Percentiles rank a stretch among this genome's conserved stretches.
Evolutionary conservation across 139 green algal genomes (phyloP).

Genomic region (Monoraphidium neglectum): DNA sequence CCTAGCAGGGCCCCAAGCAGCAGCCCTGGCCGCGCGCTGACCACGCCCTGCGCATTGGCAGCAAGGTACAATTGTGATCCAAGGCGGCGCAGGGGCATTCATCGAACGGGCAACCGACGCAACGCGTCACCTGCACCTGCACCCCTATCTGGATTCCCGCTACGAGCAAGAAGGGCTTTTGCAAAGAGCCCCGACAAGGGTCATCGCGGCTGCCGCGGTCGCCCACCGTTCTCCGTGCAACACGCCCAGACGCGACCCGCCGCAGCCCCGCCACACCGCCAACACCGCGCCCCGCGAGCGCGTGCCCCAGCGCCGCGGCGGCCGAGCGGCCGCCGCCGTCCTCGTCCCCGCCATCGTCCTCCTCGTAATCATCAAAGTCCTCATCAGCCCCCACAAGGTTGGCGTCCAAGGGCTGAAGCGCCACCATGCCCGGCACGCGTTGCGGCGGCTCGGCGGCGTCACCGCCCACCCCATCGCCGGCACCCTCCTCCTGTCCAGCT

Average conservation of each 20-base stretch:
- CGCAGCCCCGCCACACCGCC: background rate
- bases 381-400: background rate
- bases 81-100: too few species aligned
- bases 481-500: too few species aligned
- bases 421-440: background rate
- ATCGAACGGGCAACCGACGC: too few species aligned
- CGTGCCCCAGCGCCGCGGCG: background rate
- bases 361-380: background rate
- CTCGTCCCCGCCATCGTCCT: background rate
- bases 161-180: too few species aligned
- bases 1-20: background rate
- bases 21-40: background rate
- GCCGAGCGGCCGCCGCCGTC: background rate
- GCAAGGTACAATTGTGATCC: too few species aligned
- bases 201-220: background rate
- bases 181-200: too few species aligned
- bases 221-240: background rate
- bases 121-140: too few species aligned
- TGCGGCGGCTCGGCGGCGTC: background rate
- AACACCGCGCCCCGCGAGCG: background rate
- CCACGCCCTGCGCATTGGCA: too few species aligned
- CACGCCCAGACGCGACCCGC: too few species aligned
- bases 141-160: too few species aligned
- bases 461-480: too few species aligned
- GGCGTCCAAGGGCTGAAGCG: background rate